A percentile compares a stretch with the other conserved stretches of the same genome.
phyloP scores from a whole-genome alignment of 2,329 filamentous ascomycete genomes.

The Fusarium sororula region DNA sequence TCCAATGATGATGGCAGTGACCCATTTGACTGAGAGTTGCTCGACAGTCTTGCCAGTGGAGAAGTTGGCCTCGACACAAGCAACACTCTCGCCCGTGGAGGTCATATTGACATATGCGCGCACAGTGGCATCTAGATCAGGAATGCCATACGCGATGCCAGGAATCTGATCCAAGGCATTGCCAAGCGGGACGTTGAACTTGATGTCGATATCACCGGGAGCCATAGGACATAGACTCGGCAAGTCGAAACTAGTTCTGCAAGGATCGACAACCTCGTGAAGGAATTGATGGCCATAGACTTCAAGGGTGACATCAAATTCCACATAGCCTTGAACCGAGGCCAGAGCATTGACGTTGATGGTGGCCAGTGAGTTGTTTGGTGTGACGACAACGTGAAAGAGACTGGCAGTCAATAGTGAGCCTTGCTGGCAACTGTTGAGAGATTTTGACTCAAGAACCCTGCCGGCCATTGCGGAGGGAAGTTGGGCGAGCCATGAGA shows the following conservation, averaged over 20 bases:
- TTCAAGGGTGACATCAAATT: conserved; percentile 77
- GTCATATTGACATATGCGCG: conserved; percentile 81
- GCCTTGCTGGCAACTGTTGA: conserved; percentile 84
- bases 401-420: conserved; percentile 87
- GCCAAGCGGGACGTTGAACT: conserved; percentile 71
- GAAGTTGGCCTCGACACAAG: conserved; percentile 86
- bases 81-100: conserved; percentile 68
- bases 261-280: conserved; percentile 76
- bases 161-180: conserved; percentile 73
- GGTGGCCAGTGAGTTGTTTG: conserved; percentile 74
- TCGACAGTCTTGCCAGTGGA: conserved; percentile 94
- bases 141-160: conserved; percentile 85
- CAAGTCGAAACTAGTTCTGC: conserved; percentile 64
- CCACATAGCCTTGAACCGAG: conserved; percentile 81
- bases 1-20: conserved; percentile 86
- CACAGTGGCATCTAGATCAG: conserved; percentile 88
- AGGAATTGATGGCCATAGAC: conserved; percentile 85
- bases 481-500: conserved; percentile 23
- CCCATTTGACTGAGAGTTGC: conserved; percentile 87
- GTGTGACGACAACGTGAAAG: conserved; percentile 85
- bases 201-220: conserved; percentile 79
- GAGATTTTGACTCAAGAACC: conserved; percentile 81
- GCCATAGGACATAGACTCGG: conserved; percentile 89
- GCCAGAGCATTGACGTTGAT: conserved; percentile 84
- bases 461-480: conserved; percentile 59